Evolutionary conservation across 2,329 filamentous ascomycete species (phyloP), one percentile per base, ranked within the genome.

Genomic region (Cercospora sp.): DNA sequence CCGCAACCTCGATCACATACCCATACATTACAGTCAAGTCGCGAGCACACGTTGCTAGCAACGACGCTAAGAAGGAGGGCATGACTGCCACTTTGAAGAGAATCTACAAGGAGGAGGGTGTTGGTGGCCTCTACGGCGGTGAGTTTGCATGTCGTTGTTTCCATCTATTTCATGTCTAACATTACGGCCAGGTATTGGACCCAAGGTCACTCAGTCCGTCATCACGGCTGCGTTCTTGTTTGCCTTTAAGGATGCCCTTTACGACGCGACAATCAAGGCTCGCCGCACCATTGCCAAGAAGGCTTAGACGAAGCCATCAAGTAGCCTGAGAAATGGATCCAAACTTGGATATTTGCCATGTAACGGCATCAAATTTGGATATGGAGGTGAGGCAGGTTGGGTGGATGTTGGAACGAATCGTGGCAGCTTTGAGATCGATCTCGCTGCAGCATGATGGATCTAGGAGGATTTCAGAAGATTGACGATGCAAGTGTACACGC

Each of bases 1-100:
- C 97, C 70, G 95, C 95, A 26, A 99, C 95, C 2, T 89, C 86
- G 69, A 91, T 98, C 76, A 99, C 95, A 5, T 99, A 99, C 81
- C 95, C 95, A 10, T 99, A 99, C 80, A 98, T 99, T 80, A 99
- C 95, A 4, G 91, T 99, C 76, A 99, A 99, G 89, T 97, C 93
- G 81, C 89, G 93, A 79, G 97, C 97, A 89, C 95, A 99, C 80
- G 93, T 99, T 69, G 93, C 94, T 30, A 89, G 87, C 70, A 89
- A 88, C 76, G 89, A 89, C 70, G 87, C 87, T n/a, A 89, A 89
- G 71, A 91, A 91, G 81, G 91, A 96, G 82, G 91, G 90, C 73
- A 91, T 97, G 86, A 85, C 89, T 63, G 87, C 89, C 72, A 91
- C 89, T 58, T 87, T 99, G 77, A 89, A 86, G 77, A 87, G 90